Evolutionary conservation across 768 basidiomycete genomes (phyloP).

Genomic region (Boletus speciosus): DNA sequence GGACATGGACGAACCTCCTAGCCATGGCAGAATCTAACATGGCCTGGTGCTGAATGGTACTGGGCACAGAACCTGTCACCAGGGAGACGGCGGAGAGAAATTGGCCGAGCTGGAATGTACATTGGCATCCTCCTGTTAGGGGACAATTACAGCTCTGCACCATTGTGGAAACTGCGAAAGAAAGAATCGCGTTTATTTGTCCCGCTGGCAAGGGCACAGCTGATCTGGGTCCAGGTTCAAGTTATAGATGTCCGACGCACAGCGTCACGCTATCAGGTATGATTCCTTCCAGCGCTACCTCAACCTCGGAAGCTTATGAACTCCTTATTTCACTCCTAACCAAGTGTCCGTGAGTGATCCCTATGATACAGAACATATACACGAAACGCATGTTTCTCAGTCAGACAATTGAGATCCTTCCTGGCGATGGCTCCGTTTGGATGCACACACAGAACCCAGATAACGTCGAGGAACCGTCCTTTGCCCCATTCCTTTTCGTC

Average conservation of each 20-base stretch:
- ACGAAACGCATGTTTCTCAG: conserved; percentile 8
- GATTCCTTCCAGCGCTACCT: not conserved
- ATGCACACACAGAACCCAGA: conserved; percentile 5
- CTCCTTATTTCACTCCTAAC: conserved; percentile 24
- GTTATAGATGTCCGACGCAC: too few relatives aligned
- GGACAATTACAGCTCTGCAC: not conserved
- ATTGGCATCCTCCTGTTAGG: conserved; percentile 15
- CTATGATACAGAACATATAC: not conserved
- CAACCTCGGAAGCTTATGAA: conserved; percentile 12
- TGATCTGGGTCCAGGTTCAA: too few relatives aligned
- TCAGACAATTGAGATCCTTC: conserved; percentile 57
- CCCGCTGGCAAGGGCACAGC: too few relatives aligned
- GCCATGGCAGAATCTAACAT: conserved; percentile 10
- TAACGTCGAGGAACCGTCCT: conserved; percentile 15
- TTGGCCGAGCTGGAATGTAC: not conserved
- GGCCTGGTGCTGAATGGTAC: not conserved
- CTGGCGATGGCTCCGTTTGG: conserved; percentile 54
- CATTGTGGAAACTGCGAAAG: not conserved
- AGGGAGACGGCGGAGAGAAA: not conserved
- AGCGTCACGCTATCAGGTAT: not conserved
- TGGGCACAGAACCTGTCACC: not conserved
- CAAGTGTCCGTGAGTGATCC: conserved; percentile 25
- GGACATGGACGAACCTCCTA: conserved; percentile 12
- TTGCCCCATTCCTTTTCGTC: conserved; percentile 51
- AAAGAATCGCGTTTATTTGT: not conserved